A percentile compares a stretch with the other conserved stretches of the same genome.
Evolutionary conservation across 805 yeast species (phyloP).

Genomic region (Saturnispora gosingensis): DNA sequence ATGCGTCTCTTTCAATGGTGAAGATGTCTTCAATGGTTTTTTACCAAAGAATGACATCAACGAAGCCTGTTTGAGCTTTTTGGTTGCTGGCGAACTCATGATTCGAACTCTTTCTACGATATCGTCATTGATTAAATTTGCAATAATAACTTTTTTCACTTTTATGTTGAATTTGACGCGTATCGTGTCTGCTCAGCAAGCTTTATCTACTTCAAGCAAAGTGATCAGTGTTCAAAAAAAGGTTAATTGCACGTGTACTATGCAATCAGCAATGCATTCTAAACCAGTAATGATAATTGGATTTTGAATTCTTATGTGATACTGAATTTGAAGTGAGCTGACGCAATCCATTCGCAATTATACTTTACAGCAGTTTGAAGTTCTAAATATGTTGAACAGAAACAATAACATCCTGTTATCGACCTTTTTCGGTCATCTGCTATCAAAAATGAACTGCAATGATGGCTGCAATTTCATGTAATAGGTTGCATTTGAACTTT

Average conservation of each 20-base stretch:
- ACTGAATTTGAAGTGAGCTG: too few species aligned
- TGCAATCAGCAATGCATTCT: background rate
- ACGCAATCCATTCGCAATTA: too few species aligned
- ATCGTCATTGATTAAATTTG: background rate
- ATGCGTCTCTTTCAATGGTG: background rate
- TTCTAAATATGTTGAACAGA: too few species aligned
- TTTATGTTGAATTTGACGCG: background rate
- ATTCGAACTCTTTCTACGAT: background rate
- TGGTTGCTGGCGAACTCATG: constrained; percentile 9
- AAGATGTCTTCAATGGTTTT: background rate
- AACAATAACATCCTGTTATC: too few species aligned
- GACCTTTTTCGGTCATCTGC: too few species aligned
- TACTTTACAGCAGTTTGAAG: too few species aligned
- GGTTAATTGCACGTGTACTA: background rate
- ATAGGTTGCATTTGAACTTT: too few species aligned
- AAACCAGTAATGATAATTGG: too few species aligned
- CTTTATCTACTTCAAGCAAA: background rate
- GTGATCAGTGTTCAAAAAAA: background rate
- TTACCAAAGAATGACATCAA: constrained; percentile 25
- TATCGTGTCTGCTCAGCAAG: background rate
- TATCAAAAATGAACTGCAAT: too few species aligned
- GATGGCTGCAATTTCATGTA: too few species aligned
- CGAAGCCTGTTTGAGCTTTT: constrained; percentile 23
- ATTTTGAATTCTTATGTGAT: too few species aligned
- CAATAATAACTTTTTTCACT: background rate